phyloP scores from a whole-genome alignment of 352 stramenopile genomes.

The Pythium monospermum region DNA sequence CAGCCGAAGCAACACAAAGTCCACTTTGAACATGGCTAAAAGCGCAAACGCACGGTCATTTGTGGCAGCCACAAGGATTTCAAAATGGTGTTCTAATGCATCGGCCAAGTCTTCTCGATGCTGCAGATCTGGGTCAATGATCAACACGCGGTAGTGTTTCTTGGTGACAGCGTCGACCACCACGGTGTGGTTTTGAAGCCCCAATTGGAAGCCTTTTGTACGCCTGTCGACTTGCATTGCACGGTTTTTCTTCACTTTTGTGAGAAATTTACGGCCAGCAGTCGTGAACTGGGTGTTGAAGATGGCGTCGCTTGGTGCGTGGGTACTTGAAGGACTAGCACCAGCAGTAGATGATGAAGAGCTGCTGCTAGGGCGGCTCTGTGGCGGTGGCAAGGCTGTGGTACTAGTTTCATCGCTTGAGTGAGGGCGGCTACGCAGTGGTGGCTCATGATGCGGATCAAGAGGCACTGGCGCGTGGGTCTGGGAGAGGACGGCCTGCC shows the following conservation, averaged over 20 bases:
- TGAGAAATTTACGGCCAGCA: slow-evolving; percentile 54
- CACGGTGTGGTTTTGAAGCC: slow-evolving; percentile 38
- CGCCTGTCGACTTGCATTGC: slow-evolving; percentile 68
- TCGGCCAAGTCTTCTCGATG: slow-evolving; percentile 61
- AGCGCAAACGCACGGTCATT: slow-evolving; percentile 60
- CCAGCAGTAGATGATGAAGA: slow-evolving; percentile 6
- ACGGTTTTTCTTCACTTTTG: slow-evolving; percentile 73
- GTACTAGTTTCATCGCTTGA: no score
- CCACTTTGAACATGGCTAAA: slow-evolving; percentile 56
- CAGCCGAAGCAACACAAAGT: slow-evolving; percentile 51
- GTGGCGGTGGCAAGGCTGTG: no score
- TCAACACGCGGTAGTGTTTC: slow-evolving; percentile 58
- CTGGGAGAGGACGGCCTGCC: no score
- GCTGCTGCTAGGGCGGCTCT: no score
- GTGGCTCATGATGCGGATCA: no score
- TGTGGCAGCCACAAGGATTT: slow-evolving; percentile 57
- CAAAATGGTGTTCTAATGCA: slow-evolving; percentile 54
- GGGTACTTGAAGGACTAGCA: no score
- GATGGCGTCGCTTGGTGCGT: slow-evolving; percentile 55
- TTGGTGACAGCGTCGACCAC: slow-evolving; percentile 49
- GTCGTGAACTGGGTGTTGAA: slow-evolving; percentile 80
- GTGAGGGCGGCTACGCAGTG: no score
- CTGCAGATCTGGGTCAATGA: slow-evolving; percentile 59
- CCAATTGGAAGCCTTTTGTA: slow-evolving; percentile 54
- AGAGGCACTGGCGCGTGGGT: no score